A percentile compares a stretch with the other conserved stretches of the same genome.
Evolutionary conservation across 345 rosid species (phyloP).

Genomic region (Kandelia obovata): DNA sequence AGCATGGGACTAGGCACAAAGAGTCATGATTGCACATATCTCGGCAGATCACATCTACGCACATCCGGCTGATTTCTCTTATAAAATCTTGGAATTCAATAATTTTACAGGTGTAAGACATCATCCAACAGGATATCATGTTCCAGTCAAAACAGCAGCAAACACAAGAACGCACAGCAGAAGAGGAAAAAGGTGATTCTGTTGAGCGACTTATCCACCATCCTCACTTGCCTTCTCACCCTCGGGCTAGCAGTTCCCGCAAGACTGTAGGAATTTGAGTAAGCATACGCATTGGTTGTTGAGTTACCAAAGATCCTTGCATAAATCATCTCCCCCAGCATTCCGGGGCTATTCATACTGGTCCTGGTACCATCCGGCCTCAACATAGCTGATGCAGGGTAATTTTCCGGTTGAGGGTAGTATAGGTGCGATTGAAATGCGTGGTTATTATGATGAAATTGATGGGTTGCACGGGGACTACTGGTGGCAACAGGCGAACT

Average conservation of each 20-base stretch:
- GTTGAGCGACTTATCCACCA: slow-evolving; percentile 64
- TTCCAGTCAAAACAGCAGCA: slow-evolving; percentile 57
- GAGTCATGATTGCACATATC: slow-evolving; percentile 10
- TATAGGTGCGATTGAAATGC: slow-evolving; percentile 24
- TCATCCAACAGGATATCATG: background rate
- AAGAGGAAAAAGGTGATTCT: slow-evolving; percentile 69
- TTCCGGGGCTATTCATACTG: slow-evolving; percentile 46
- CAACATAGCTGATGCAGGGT: slow-evolving; percentile 34
- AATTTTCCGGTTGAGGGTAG: slow-evolving; percentile 31
- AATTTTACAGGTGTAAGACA: slow-evolving; percentile 10
- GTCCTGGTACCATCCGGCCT: slow-evolving; percentile 34
- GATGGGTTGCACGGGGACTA: background rate
- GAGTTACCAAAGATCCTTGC: slow-evolving; percentile 57
- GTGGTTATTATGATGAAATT: slow-evolving; percentile 8
- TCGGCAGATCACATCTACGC: slow-evolving; percentile 14
- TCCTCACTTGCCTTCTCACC: slow-evolving; percentile 67
- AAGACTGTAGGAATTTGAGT: slow-evolving; percentile 52
- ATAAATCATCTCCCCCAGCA: slow-evolving; percentile 66
- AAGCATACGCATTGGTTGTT: slow-evolving; percentile 38
- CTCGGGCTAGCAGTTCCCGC: slow-evolving; percentile 50
- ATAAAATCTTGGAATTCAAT: background rate
- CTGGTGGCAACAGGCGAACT: slow-evolving; percentile 7
- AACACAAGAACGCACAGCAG: slow-evolving; percentile 64
- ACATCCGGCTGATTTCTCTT: slow-evolving; percentile 9
- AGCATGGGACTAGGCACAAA: background rate